Evolutionary conservation across 192 early-diverging fungal species (phyloP).

Genomic region (Kickxella alabastrina): DNA sequence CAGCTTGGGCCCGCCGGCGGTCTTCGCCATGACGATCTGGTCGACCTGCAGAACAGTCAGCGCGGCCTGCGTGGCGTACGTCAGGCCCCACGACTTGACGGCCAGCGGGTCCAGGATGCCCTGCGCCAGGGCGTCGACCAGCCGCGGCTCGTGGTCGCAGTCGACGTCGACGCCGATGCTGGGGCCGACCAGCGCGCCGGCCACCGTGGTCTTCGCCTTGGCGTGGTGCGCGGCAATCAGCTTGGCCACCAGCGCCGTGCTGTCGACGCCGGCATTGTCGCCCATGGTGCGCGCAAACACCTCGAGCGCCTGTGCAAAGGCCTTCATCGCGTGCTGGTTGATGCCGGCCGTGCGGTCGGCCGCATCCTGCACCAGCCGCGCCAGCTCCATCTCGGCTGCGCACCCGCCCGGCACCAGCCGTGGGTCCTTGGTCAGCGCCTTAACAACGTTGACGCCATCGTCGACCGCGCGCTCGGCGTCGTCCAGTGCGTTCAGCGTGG

Average conservation of each 20-base stretch:
- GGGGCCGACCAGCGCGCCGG: slow-evolving; percentile 12
- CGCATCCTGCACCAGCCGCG: slow-evolving; percentile 67
- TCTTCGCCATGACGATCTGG: slow-evolving; percentile 99
- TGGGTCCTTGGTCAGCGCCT: slow-evolving; percentile 81
- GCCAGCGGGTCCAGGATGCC: slow-evolving; percentile 77
- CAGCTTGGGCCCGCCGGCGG: slow-evolving; percentile 90
- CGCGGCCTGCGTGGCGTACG: slow-evolving; percentile 87
- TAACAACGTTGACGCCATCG: slow-evolving; percentile 96
- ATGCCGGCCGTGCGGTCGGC: slow-evolving; percentile 91
- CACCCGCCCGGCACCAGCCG: slow-evolving; percentile 90
- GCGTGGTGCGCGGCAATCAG: slow-evolving; percentile 88
- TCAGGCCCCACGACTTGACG: slow-evolving; percentile 85
- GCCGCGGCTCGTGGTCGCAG: slow-evolving; percentile 33
- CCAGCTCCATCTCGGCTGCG: slow-evolving; percentile 90
- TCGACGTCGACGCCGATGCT: slow-evolving; percentile 84
- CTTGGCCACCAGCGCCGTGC: slow-evolving; percentile 86
- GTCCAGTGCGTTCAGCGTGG: slow-evolving; percentile 91
- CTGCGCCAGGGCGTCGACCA: slow-evolving; percentile 67
- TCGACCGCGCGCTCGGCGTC: slow-evolving; percentile 97
- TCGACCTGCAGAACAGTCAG: slow-evolving; percentile 94
- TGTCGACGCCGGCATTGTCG: slow-evolving; percentile 93
- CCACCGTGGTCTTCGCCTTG: slow-evolving; percentile 20
- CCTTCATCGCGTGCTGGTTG: slow-evolving; percentile 94
- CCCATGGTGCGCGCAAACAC: slow-evolving; percentile 91
- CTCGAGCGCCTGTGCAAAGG: slow-evolving; percentile 92